phyloP scores from a whole-genome alignment of 306 rosid genomes.

The Trichosanthes cucumerina region DNA sequence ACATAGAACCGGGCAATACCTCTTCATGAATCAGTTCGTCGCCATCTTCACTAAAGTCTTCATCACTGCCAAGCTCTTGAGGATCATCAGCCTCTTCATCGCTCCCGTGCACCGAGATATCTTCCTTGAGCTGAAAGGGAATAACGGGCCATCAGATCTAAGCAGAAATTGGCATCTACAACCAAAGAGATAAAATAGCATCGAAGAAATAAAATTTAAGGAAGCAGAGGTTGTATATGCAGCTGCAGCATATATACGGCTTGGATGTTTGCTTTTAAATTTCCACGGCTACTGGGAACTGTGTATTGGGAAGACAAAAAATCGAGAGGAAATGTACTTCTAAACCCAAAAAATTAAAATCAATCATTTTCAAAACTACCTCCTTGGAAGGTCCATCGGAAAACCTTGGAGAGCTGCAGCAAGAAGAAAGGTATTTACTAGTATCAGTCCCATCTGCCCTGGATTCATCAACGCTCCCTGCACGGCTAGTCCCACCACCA shows the following conservation, averaged over 20 bases:
- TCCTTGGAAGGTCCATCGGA: slow-evolving; percentile 76
- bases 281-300: neutral
- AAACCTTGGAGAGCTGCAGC: slow-evolving; percentile 89
- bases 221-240: neutral
- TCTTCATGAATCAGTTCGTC: slow-evolving; percentile 49
- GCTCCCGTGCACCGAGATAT: slow-evolving; percentile 78
- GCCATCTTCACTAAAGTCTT: slow-evolving; percentile 64
- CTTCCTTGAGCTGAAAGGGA: slow-evolving; percentile 64
- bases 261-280: neutral
- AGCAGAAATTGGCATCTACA: neutral
- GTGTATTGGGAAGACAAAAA: neutral
- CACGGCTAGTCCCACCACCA: slow-evolving; percentile 85
- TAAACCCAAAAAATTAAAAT: neutral
- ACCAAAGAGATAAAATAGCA: neutral
- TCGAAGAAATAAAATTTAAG: neutral
- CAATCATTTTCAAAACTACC: slow-evolving; percentile 29
- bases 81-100: slow-evolving; percentile 90
- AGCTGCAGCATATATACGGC: neutral
- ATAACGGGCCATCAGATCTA: neutral
- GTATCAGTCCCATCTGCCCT: slow-evolving; percentile 69
- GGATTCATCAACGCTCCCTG: slow-evolving; percentile 89
- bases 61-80: slow-evolving; percentile 65
- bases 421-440: slow-evolving; percentile 69
- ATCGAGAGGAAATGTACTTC: neutral
- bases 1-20: slow-evolving; percentile 30